Base-by-base conservation (phyloP, 192 early-diverging fungal genomes). In the Coemansia sp. region DNA sequence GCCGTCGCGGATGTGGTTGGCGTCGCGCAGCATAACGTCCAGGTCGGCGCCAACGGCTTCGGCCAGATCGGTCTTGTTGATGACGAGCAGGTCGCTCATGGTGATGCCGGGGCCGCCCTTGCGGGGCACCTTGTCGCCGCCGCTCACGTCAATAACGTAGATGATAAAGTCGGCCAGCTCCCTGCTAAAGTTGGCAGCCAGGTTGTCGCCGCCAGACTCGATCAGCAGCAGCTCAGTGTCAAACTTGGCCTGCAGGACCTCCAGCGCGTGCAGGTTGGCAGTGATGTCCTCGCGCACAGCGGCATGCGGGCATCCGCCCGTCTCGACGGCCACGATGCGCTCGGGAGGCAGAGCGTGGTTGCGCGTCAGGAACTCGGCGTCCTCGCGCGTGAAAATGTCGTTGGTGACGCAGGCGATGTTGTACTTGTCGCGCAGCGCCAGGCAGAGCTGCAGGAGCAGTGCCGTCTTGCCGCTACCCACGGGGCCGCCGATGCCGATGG, bases 71-170 rank as follows among this genome's bases (percentile, higher is more conserved):
- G 92, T 95, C 84, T 98, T 98, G 77, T 98, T 98, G 64, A 98
- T 86, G 26, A 98, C 81, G 25, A 98, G 78, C 30, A 98, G 79
- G 56, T 98, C 95, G 50, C 88, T 91, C 66, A 95, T 90, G 5
- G 92, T 95, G 51, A 95, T 98, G 50, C 95, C 95, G n/a, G 93
- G 93, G 6, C 95, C 95, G 43, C 95, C 95, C 79, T 98, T 98
- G 29, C 95, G 83, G 36, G 95, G 95, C 34, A 98, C 85, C 69
- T 98, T 98, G 65, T 95, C 93, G 40, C 95, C 95, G 54, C 95
- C 93, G 29, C 91, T 90, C 26, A 95, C 93, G 62, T 98, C 95
- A 64, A 98, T 98, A 17, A 97, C 94, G 62, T 95, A 97, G 47
- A 97, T 94, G 60, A 93, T 97, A 56, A 84, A 97, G 62, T 94